Conservation (phyloP, 2,329 filamentous ascomycete genomes). For the Colletotrichum eleusines region DNA sequence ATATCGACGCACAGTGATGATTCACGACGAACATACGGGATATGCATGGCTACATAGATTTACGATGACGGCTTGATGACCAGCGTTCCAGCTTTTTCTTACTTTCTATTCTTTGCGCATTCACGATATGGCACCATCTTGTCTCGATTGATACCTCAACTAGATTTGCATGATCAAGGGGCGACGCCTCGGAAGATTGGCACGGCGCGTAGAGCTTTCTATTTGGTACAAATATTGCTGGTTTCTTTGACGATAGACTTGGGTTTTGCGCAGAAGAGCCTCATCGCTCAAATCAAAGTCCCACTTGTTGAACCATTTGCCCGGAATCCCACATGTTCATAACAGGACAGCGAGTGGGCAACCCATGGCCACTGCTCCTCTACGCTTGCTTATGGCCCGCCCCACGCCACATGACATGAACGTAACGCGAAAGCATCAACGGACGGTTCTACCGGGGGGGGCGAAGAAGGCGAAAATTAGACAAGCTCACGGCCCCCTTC, state of each 20-base stretch:
- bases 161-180: constrained; percentile 8
- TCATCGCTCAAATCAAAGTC: constrained; percentile 32
- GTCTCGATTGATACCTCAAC: constrained; percentile 9
- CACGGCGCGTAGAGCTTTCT: constrained; percentile 21
- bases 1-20: not conserved
- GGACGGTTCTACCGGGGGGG: too few relatives aligned
- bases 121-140: not conserved
- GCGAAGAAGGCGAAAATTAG: not conserved
- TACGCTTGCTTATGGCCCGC: not conserved
- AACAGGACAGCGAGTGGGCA: not conserved
- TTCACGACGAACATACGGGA: constrained; percentile 17
- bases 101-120: not conserved
- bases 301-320: not conserved
- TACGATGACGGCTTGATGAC: constrained; percentile 21
- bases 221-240: not conserved
- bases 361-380: not conserved
- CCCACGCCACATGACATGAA: not conserved
- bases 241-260: constrained; percentile 6
- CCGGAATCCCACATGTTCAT: too few relatives aligned
- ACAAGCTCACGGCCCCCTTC: not conserved
- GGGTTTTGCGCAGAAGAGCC: constrained; percentile 28
- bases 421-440: not conserved
- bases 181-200: not conserved
- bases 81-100: not conserved
- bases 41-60: not conserved